Percentiles rank a stretch among this genome's conserved stretches.
Evolutionary conservation across 2,329 filamentous ascomycete species (phyloP).

Genomic region (Geosmithia flava): DNA sequence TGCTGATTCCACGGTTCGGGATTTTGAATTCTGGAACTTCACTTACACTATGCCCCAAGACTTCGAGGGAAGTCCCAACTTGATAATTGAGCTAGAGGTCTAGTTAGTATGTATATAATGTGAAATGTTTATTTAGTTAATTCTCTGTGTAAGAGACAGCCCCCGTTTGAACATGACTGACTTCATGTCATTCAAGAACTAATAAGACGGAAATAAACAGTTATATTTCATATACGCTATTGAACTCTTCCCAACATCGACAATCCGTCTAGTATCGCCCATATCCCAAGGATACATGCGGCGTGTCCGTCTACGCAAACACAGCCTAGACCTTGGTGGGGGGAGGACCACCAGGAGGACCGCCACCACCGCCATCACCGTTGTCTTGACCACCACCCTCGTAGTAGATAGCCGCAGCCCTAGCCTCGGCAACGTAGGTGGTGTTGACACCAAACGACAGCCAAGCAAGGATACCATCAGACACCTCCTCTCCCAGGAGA

Average conservation of each 20-base stretch:
- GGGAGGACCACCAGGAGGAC: neutral
- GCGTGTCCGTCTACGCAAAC: no score
- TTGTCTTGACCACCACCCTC: slow-evolving; percentile 18
- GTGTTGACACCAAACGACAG: slow-evolving; percentile 38
- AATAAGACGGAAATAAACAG: no score
- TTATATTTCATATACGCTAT: no score
- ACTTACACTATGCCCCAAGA: slow-evolving; percentile 24
- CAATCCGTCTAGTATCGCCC: no score
- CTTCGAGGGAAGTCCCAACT: slow-evolving; percentile 1
- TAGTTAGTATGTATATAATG: neutral
- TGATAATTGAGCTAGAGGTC: slow-evolving; percentile 1
- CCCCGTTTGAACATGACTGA: no score
- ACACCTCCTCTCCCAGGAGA: slow-evolving; percentile 36
- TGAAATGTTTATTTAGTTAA: no score
- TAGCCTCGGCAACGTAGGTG: slow-evolving; percentile 8
- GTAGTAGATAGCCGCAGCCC: slow-evolving; percentile 17
- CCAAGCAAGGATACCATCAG: slow-evolving; percentile 42
- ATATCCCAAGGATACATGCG: no score
- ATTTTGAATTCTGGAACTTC: slow-evolving; percentile 35
- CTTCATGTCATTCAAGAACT: no score
- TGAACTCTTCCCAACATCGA: no score
- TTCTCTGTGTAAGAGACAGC: no score
- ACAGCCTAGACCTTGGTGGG: neutral
- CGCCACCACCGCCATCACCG: neutral
- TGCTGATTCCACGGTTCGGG: slow-evolving; percentile 12